Evolutionary conservation across 768 basidiomycete genomes (phyloP).

Genomic region (Russula sp.): DNA sequence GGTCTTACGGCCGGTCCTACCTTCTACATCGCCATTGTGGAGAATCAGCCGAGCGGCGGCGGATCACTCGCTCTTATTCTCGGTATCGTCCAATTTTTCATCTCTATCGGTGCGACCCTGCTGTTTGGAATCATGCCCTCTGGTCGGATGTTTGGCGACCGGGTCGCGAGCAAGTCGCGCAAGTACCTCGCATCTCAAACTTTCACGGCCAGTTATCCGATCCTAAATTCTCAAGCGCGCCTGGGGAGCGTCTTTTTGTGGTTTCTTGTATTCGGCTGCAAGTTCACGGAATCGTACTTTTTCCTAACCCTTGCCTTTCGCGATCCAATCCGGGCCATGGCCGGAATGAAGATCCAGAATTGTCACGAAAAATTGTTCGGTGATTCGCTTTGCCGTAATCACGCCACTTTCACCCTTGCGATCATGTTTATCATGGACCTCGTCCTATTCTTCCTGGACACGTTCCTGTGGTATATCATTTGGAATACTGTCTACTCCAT

Average conservation of each 20-base stretch:
- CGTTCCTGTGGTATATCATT: slow-evolving; percentile 99
- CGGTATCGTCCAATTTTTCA: slow-evolving; percentile 94
- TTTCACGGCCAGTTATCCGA: slow-evolving; percentile 93
- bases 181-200: slow-evolving; percentile 99
- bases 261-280: slow-evolving; percentile 94
- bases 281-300: slow-evolving; percentile 96
- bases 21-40: slow-evolving; percentile 88
- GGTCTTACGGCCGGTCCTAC: slow-evolving; percentile 91
- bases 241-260: slow-evolving; percentile 78
- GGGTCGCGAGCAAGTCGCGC: slow-evolving; percentile 90
- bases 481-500: slow-evolving; percentile 97
- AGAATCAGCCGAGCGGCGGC: slow-evolving; percentile 49
- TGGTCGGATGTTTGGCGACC: slow-evolving; percentile 97
- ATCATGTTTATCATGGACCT: slow-evolving; percentile 99
- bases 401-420: slow-evolving; percentile 90
- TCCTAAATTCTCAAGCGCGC: slow-evolving; percentile 60
- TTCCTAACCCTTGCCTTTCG: slow-evolving; percentile 94
- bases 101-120: slow-evolving; percentile 80
- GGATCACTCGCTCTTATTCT: slow-evolving; percentile 84
- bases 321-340: slow-evolving; percentile 92
- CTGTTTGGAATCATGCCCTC: slow-evolving; percentile 92
- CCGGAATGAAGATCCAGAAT: slow-evolving; percentile 90
- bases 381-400: slow-evolving; percentile 78
- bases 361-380: slow-evolving; percentile 89
- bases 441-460: slow-evolving; percentile 96